phyloP scores from a whole-genome alignment of 2,329 filamentous ascomycete species.

The Neofusicoccum laricinum region DNA sequence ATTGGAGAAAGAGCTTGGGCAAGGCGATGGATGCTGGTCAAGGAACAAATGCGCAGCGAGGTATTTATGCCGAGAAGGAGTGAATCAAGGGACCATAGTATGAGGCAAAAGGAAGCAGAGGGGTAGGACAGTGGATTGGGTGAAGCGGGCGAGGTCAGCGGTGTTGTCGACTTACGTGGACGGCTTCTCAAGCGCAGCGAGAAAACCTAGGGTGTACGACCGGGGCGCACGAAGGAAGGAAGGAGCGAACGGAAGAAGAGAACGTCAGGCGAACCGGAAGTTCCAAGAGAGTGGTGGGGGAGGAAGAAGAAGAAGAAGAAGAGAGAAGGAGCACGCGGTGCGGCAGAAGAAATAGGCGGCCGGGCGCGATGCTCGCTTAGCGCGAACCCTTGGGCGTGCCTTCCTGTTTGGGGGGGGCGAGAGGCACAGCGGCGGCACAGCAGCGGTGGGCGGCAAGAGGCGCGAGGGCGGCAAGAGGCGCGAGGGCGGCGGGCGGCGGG shows the following conservation, averaged over 20 bases:
- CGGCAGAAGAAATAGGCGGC: neutral
- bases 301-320: neutral
- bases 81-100: neutral
- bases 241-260: neutral
- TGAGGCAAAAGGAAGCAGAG: neutral
- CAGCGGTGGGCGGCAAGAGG: too few species aligned
- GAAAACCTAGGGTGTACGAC: neutral
- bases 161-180: constrained; percentile 6
- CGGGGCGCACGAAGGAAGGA: neutral
- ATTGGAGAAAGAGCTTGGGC: neutral
- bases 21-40: neutral
- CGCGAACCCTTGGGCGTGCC: neutral
- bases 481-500: neutral
- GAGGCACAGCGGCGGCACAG: neutral
- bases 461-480: neutral
- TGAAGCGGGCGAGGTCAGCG: neutral
- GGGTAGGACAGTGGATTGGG: neutral
- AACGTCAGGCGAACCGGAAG: neutral
- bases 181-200: constrained; percentile 12
- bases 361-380: constrained; percentile 1
- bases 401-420: neutral
- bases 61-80: neutral
- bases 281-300: neutral
- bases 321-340: neutral
- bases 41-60: neutral